Base-by-base conservation (phyloP, 1,139 yeast species). In the Debaryomyces nepalensis region DNA sequence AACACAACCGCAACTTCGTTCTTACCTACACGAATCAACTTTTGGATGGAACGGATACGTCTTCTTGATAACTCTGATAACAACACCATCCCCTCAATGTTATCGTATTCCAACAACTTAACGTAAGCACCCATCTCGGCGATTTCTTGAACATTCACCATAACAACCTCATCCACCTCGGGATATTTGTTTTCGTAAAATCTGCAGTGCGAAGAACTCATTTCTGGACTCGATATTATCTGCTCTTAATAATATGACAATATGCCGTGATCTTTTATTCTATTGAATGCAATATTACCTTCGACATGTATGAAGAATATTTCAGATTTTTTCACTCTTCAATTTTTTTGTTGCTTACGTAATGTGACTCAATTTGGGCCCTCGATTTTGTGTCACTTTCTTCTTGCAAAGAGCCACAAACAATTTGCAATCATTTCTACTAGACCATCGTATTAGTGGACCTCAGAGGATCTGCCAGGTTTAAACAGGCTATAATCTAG, bases 91-190 rank as follows among this genome's bases (percentile, higher is more conserved):
- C 99, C 99, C 72, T 93, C 99, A 60, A 93, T 91, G 66, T 91
- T 95, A 72, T 93, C 98, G 65, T 95, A 93, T 70, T 93, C 99
- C 53, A 93, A 79, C 53, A 93, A 79, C 67, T 90, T 91, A 53
- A 93, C 99, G 63, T 90, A 90, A 12, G 97, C 97, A 45, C 97
- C 97, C 97, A 90, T 90, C 67, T 90, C 97, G 55, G 97, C 97
- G 58, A 90, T 90, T 66, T 90, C 97, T 75, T 89, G 96, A 59
- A 93, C 99, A 68, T 93, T 93, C 63, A 93, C 99, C 93, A 93
- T 91, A 51, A 93, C 98, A 55, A 93, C 95, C 66, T 95, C 99
- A 57, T 93, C 99, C 61, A 95, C 96, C 69, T 93, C 99, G 49
- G 99, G 99, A 75, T 85, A 93, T 69, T 91, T 91, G 81, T 91